phyloP scores from a whole-genome alignment of 768 basidiomycete genomes.

The Boletales sp. region DNA sequence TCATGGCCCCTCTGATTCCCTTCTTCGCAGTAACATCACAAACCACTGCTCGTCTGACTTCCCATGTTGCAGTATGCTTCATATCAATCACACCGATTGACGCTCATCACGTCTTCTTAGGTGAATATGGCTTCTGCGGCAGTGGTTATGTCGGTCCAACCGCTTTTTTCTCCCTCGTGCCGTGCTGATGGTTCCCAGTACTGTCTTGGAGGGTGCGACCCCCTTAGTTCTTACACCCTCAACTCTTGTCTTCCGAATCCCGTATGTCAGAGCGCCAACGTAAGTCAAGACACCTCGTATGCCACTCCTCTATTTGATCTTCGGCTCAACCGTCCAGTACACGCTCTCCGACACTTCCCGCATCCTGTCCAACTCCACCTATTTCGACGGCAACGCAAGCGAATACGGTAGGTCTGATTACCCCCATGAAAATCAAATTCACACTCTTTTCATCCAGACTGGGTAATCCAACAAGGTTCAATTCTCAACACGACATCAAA shows the following conservation, averaged over 20 bases:
- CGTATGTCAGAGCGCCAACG: slow-evolving; percentile 60
- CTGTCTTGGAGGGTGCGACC: slow-evolving; percentile 87
- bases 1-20: neutral
- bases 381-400: slow-evolving; percentile 72
- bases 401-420: slow-evolving; percentile 47
- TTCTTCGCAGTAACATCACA: slow-evolving; percentile 34
- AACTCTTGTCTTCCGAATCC: slow-evolving; percentile 71
- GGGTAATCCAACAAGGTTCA: slow-evolving; percentile 65
- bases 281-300: slow-evolving; percentile 27
- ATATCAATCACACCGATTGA: neutral
- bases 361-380: slow-evolving; percentile 60
- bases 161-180: neutral
- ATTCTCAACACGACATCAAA: slow-evolving; percentile 60
- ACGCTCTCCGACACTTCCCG: slow-evolving; percentile 63
- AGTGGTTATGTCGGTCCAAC: slow-evolving; percentile 32
- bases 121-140: slow-evolving; percentile 56
- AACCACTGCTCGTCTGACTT: slow-evolving; percentile 32
- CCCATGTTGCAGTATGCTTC: slow-evolving; percentile 43
- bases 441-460: slow-evolving; percentile 43
- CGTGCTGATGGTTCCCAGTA: slow-evolving; percentile 42
- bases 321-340: slow-evolving; percentile 37
- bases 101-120: slow-evolving; percentile 19
- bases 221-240: slow-evolving; percentile 59
- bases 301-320: neutral
- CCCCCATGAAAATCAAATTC: neutral